Percentiles rank a stretch among this genome's conserved stretches.
Conservation (phyloP, 148 eudicot species). For the Spergularia marina region DNA sequence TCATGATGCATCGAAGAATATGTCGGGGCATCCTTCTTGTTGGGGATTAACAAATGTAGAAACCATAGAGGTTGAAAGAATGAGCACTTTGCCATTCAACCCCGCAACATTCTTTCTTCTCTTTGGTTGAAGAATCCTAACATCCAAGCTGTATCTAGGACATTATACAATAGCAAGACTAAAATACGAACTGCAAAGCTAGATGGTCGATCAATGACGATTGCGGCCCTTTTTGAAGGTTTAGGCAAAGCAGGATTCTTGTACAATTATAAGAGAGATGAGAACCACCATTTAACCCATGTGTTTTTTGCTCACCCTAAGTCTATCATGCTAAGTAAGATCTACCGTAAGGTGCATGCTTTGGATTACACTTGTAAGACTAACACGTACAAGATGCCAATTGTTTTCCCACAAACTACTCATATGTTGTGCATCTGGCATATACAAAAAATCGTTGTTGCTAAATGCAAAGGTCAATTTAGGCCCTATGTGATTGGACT, state of each 20-base stretch:
- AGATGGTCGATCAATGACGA: background rate
- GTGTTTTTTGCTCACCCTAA: background rate
- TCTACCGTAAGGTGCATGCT: no score
- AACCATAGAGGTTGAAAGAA: no score
- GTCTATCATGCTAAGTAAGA: no score
- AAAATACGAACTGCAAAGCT: constrained; percentile 5
- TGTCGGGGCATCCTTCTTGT: no score
- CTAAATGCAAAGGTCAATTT: constrained; percentile 6
- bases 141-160: constrained; percentile 7
- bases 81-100: no score
- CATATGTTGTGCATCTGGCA: constrained; percentile 13
- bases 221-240: constrained; percentile 8
- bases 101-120: background rate
- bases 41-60: no score
- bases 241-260: background rate
- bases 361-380: no score
- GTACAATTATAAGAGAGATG: background rate
- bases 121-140: constrained; percentile 6
- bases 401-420: background rate
- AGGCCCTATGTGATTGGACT: no score
- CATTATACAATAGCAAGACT: background rate
- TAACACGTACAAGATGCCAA: no score
- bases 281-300: background rate
- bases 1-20: no score
- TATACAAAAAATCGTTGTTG: background rate